Evolutionary conservation across 2,329 filamentous ascomycete genomes (phyloP).

Genomic region (Dothideomycetes sp.): DNA sequence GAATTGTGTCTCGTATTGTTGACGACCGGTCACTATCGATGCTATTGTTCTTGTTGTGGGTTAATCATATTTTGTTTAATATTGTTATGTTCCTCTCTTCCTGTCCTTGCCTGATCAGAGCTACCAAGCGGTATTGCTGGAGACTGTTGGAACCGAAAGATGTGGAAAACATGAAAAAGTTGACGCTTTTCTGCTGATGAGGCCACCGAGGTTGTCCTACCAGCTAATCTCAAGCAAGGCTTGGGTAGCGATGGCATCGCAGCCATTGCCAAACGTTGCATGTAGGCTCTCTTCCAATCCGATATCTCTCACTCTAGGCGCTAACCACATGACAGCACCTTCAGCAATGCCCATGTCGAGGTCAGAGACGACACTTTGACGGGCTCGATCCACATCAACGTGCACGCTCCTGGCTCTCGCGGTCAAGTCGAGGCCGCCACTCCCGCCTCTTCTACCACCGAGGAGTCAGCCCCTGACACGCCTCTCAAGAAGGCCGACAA

Average conservation of each 20-base stretch:
- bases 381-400: conserved; percentile 4
- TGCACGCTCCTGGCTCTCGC: conserved; percentile 11
- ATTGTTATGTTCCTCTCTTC: no score
- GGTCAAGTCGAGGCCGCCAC: conserved; percentile 1
- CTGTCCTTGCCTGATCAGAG: no score
- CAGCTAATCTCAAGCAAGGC: neutral
- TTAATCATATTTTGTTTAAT: no score
- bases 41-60: no score
- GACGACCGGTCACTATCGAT: no score
- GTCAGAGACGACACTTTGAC: conserved; percentile 1
- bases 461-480: neutral
- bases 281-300: neutral
- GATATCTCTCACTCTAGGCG: neutral
- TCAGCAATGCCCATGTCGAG: conserved; percentile 10
- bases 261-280: conserved; percentile 10
- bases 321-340: neutral
- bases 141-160: no score
- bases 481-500: conserved; percentile 20
- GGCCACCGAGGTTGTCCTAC: neutral
- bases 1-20: no score
- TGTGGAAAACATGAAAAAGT: no score
- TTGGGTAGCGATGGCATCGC: conserved; percentile 12
- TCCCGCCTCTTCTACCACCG: neutral
- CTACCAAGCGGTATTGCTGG: no score
- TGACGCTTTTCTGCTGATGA: no score